phyloP scores from a whole-genome alignment of 225 moss, liverwort and hornwort genomes.

The Bryum argenteum region DNA sequence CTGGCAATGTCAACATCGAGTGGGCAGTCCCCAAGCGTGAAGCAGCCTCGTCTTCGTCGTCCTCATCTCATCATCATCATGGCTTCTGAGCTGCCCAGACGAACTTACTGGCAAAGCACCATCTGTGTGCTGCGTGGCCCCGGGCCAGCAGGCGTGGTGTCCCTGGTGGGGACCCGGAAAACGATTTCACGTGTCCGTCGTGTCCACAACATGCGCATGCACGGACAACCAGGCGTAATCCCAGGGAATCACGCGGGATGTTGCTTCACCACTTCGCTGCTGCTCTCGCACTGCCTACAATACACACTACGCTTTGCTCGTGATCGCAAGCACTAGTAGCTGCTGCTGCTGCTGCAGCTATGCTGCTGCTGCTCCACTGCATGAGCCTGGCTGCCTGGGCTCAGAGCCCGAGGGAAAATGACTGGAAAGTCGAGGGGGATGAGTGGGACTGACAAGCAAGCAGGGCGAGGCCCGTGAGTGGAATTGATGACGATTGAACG shows the following conservation, averaged over 20 bases:
- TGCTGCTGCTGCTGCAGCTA: too few relatives aligned
- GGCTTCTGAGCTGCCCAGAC: conserved; percentile 13
- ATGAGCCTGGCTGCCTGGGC: not conserved
- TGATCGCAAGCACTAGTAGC: too few relatives aligned
- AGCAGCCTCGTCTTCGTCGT: conserved; percentile 8
- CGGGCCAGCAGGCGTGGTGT: conserved; percentile 31
- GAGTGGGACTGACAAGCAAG: not conserved
- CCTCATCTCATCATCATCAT: conserved; percentile 29
- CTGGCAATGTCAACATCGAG: too few relatives aligned
- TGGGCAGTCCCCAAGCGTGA: too few relatives aligned
- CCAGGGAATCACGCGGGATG: conserved; percentile 51
- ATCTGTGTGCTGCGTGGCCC: conserved; percentile 35
- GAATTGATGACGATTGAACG: conserved; percentile 23
- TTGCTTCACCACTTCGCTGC: not conserved
- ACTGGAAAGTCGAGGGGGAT: too few relatives aligned
- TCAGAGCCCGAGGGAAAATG: too few relatives aligned
- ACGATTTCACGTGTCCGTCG: conserved; percentile 63
- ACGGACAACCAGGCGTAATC: conserved; percentile 48
- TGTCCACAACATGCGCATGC: conserved; percentile 69
- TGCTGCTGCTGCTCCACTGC: not conserved
- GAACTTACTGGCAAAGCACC: conserved; percentile 25
- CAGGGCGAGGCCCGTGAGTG: conserved; percentile 5
- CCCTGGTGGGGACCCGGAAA: conserved; percentile 35
- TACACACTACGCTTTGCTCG: not conserved
- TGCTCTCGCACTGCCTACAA: not conserved